Percentiles rank a stretch among this genome's conserved stretches.
These are phyloP conservation scores for Asclepias syriaca DNA, from an alignment of 257 asterid species.

Conservation along the genomic window DNA sequence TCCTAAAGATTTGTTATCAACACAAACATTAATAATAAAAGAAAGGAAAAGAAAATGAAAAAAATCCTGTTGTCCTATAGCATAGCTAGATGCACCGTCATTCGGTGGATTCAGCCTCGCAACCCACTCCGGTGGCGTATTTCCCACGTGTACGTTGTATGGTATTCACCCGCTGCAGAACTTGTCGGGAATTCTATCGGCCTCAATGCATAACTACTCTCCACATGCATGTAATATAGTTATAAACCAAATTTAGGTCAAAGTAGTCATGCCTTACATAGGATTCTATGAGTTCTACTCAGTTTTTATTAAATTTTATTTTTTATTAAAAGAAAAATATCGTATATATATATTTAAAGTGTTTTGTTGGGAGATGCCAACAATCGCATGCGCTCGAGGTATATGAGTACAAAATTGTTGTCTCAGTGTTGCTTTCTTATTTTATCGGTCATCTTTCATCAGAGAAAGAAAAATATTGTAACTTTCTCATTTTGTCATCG, in stretches of 20 bases:
- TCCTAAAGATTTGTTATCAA: neutral
- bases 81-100: constrained; percentile 1
- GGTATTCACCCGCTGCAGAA: neutral
- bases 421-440: neutral
- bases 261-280: constrained; percentile 12
- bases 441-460: neutral
- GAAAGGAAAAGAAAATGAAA: too few relatives aligned
- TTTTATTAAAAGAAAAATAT: neutral
- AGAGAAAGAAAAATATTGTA: neutral
- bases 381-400: constrained; percentile 2
- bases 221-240: neutral
- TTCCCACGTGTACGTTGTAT: constrained; percentile 13
- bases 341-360: neutral
- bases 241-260: constrained; percentile 4
- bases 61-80: neutral
- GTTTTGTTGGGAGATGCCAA: neutral
- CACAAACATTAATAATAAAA: neutral
- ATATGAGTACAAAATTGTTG: neutral
- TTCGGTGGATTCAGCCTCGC: constrained; percentile 8
- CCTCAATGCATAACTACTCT: neutral
- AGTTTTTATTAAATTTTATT: neutral
- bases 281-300: constrained; percentile 1
- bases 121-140: constrained; percentile 8
- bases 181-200: constrained; percentile 3
- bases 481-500: neutral